phyloP scores from a whole-genome alignment of 108 stramenopile species.

The Skeletonema costatum region DNA sequence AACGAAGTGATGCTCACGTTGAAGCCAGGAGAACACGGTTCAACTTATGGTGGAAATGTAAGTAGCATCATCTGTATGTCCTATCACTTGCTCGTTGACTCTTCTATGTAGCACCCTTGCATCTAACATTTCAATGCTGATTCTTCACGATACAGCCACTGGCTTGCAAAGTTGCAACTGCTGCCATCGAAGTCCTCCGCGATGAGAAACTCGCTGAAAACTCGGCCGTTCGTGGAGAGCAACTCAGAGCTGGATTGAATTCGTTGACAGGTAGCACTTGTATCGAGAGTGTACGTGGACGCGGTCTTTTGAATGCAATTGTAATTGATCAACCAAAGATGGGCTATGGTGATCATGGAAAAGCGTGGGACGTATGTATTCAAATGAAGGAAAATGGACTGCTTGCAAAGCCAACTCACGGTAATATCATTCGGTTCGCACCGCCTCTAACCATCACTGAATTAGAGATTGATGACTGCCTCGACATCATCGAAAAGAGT shows the following conservation, averaged over 20 bases:
- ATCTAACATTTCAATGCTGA: not conserved
- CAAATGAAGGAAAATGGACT: constrained; percentile 91
- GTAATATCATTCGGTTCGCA: constrained; percentile 98
- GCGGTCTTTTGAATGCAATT: constrained; percentile 97
- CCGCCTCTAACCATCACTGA: constrained; percentile 95
- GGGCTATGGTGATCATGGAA: constrained; percentile 84
- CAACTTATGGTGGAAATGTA: constrained; percentile 96
- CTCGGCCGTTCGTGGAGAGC: constrained; percentile 83
- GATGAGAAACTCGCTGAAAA: constrained; percentile 96
- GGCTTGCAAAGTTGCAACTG: constrained; percentile 97
- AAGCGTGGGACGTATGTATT: constrained; percentile 93
- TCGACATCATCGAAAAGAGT: constrained; percentile 86
- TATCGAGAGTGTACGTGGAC: constrained; percentile 87
- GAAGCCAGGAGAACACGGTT: constrained; percentile 98
- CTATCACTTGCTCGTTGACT: not conserved
- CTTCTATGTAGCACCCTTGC: not conserved
- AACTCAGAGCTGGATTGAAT: constrained; percentile 81
- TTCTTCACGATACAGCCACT: constrained; percentile 58
- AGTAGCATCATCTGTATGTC: not conserved
- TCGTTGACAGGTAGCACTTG: constrained; percentile 61
- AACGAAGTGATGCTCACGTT: constrained; percentile 97
- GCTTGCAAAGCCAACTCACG: constrained; percentile 99
- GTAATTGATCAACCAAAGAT: constrained; percentile 93
- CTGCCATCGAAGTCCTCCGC: constrained; percentile 92
- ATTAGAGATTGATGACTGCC: constrained; percentile 82